A percentile compares a stretch with the other conserved stretches of the same genome.
Conservation (phyloP, 2,329 filamentous ascomycete species). For the Coleophoma crateriformis region DNA sequence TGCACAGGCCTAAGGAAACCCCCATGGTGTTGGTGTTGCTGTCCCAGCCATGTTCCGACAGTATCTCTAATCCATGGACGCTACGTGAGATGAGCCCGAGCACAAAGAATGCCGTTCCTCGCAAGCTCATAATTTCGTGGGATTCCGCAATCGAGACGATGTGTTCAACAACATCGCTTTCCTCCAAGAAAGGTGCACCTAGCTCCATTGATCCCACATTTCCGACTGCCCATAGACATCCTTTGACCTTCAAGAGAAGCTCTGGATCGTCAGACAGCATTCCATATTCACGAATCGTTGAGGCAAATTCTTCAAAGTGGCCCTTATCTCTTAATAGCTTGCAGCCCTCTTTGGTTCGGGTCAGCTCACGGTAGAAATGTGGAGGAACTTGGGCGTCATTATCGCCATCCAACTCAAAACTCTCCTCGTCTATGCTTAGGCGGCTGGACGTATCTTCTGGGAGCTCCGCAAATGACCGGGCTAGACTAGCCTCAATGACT, state of each 20-base stretch:
- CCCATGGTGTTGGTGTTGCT: slow-evolving; percentile 81
- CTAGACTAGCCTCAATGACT: slow-evolving; percentile 91
- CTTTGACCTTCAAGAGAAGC: slow-evolving; percentile 87
- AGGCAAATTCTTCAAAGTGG: slow-evolving; percentile 90
- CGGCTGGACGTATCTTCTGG: slow-evolving; percentile 31
- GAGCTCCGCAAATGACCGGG: slow-evolving; percentile 64
- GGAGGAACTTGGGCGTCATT: slow-evolving; percentile 63
- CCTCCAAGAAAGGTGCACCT: slow-evolving; percentile 88
- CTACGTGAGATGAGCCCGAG: slow-evolving; percentile 89
- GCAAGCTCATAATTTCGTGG: slow-evolving; percentile 84
- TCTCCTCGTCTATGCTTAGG: slow-evolving; percentile 32
- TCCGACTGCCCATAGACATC: slow-evolving; percentile 93
- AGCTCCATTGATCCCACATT: slow-evolving; percentile 99
- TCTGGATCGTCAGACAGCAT: slow-evolving; percentile 82
- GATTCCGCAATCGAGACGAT: slow-evolving; percentile 85
- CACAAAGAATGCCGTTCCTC: slow-evolving; percentile 95
- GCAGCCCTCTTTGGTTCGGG: slow-evolving; percentile 88
- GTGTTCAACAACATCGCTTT: slow-evolving; percentile 78
- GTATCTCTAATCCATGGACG: slow-evolving; percentile 83
- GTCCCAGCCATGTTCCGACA: slow-evolving; percentile 89
- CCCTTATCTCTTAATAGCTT: slow-evolving; percentile 85
- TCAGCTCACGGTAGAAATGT: slow-evolving; percentile 95
- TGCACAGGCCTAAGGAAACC: slow-evolving; percentile 78
- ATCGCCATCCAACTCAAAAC: slow-evolving; percentile 37
- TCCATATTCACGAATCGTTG: slow-evolving; percentile 81